Conservation (phyloP, 768 basidiomycete species). For the Lactifluus pinguis region DNA sequence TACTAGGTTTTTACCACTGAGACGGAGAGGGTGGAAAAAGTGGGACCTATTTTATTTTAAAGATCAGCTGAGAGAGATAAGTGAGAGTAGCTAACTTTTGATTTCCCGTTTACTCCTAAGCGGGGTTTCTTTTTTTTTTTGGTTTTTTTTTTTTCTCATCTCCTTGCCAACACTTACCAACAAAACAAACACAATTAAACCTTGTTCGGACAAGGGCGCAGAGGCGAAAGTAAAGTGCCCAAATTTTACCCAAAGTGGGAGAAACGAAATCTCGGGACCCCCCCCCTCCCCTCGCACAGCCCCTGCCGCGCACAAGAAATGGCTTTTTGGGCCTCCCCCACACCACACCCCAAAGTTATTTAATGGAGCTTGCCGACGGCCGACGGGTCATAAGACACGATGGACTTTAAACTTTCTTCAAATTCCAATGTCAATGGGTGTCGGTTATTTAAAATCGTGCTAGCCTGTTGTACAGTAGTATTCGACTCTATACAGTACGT, state of each 20-base stretch:
- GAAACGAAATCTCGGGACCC: neutral
- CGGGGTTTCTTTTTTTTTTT: neutral
- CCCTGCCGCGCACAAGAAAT: neutral
- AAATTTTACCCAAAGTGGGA: neutral
- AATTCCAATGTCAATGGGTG: neutral
- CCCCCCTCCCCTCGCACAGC: neutral
- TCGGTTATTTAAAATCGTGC: no score
- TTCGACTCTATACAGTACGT: no score
- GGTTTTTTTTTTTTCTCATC: neutral
- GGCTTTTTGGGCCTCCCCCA: neutral
- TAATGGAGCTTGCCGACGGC: neutral
- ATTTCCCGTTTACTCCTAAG: neutral
- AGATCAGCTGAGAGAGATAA: neutral
- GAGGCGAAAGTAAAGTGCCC: neutral
- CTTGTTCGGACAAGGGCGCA: conserved; percentile 6
- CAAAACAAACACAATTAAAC: neutral
- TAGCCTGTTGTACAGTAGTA: no score
- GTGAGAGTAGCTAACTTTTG: neutral
- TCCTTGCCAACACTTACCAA: conserved; percentile 8
- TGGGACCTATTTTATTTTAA: no score
- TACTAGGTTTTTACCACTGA: no score
- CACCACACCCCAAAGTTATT: neutral
- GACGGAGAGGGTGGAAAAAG: no score
- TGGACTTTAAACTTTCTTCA: neutral
- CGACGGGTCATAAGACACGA: neutral